These are phyloP conservation scores for Macrophomina pseudophaseolina DNA, from an alignment of 2,329 filamentous ascomycete species.

Conservation along the genomic window DNA sequence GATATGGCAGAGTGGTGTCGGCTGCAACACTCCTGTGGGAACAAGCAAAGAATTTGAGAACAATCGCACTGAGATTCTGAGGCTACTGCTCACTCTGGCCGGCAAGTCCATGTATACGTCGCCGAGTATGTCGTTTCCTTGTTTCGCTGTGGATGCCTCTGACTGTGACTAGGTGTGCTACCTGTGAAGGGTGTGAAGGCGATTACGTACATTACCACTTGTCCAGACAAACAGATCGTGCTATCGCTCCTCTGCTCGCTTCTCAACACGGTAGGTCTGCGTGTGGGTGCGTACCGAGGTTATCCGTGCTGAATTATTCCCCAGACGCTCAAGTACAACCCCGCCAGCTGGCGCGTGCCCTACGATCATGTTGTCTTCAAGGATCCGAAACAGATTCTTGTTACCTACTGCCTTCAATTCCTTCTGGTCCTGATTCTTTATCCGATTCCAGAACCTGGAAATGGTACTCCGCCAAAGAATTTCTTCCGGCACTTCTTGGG, in stretches of 20 bases:
- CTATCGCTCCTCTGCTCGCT: conserved; percentile 89
- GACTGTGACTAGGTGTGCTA: conserved; percentile 58
- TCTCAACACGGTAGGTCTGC: conserved; percentile 80
- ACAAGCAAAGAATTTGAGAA: conserved; percentile 92
- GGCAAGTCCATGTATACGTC: conserved; percentile 95
- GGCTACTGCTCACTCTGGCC: conserved; percentile 81
- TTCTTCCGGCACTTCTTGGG: conserved; percentile 93
- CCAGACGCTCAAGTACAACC: conserved; percentile 93
- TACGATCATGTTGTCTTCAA: conserved; percentile 93
- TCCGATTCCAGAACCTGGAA: conserved; percentile 78
- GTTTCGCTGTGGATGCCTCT: conserved; percentile 23
- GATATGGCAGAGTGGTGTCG: conserved; percentile 98
- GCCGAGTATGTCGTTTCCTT: conserved; percentile 59
- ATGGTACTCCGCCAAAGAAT: conserved; percentile 75
- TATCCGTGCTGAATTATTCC: neutral
- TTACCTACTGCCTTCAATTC: conserved; percentile 90
- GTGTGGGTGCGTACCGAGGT: neutral
- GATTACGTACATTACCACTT: conserved; percentile 87
- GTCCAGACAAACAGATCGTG: conserved; percentile 87
- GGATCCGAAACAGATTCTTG: conserved; percentile 85
- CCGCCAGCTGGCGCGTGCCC: conserved; percentile 89
- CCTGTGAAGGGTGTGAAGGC: conserved; percentile 82
- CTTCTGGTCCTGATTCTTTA: conserved; percentile 86
- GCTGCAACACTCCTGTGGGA: conserved; percentile 85
- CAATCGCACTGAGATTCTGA: conserved; percentile 88